A percentile compares a stretch with the other conserved stretches of the same genome.
Evolutionary conservation across 2,329 filamentous ascomycete genomes (phyloP).

Genomic region (Raffaelea deltoideospora): DNA sequence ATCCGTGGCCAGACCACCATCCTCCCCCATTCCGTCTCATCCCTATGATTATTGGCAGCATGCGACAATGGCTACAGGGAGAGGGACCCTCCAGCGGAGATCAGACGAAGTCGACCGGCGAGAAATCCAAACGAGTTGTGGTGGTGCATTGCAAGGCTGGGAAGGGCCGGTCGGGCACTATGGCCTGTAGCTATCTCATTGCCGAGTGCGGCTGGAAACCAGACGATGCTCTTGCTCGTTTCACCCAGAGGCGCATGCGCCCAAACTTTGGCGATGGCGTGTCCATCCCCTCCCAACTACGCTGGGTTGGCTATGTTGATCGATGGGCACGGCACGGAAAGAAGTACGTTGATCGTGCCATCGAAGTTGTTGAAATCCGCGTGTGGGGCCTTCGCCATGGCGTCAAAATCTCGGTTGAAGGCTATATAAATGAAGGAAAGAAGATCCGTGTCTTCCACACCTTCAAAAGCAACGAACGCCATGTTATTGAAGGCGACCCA

Average conservation of each 20-base stretch:
- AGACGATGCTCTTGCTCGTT: slow-evolving; percentile 36
- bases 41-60: slow-evolving; percentile 77
- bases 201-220: slow-evolving; percentile 56
- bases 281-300: slow-evolving; percentile 80
- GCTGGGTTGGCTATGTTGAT: slow-evolving; percentile 81
- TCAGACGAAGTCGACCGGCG: not conserved
- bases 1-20: slow-evolving; percentile 94
- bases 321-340: slow-evolving; percentile 55
- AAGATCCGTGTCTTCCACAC: slow-evolving; percentile 72
- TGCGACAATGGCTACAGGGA: slow-evolving; percentile 71
- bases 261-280: slow-evolving; percentile 73
- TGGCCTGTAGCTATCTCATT: slow-evolving; percentile 80
- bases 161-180: slow-evolving; percentile 82
- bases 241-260: slow-evolving; percentile 76
- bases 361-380: slow-evolving; percentile 81
- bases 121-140: slow-evolving; percentile 40
- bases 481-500: slow-evolving; percentile 45
- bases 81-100: slow-evolving; percentile 18
- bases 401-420: slow-evolving; percentile 75
- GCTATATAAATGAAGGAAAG: slow-evolving; percentile 78
- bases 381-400: slow-evolving; percentile 79
- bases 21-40: slow-evolving; percentile 85
- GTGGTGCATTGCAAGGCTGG: slow-evolving; percentile 97
- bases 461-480: slow-evolving; percentile 58
- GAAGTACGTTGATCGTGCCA: slow-evolving; percentile 71